These are phyloP conservation scores for Saccharomyces pastorianus DNA, from an alignment of 1,139 yeast genomes.

Conservation along the genomic window DNA sequence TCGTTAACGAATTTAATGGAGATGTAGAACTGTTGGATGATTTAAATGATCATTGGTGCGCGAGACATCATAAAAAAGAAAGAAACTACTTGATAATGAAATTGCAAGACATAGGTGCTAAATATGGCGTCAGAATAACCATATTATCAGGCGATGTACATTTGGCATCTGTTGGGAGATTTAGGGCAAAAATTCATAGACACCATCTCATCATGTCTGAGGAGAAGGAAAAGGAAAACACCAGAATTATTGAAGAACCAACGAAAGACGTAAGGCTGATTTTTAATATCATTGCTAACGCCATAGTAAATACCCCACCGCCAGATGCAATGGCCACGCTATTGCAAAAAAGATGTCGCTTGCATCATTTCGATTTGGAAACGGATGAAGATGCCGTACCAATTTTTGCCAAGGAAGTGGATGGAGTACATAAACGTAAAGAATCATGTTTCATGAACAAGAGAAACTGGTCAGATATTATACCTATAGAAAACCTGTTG, in stretches of 20 bases:
- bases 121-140: slow-evolving; percentile 63
- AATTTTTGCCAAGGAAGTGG: slow-evolving; percentile 54
- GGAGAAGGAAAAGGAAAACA: slow-evolving; percentile 35
- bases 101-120: slow-evolving; percentile 56
- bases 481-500: slow-evolving; percentile 36
- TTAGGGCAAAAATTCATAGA: slow-evolving; percentile 51
- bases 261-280: slow-evolving; percentile 68
- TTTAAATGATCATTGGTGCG: slow-evolving; percentile 94
- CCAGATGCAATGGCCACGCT: slow-evolving; percentile 76
- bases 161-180: slow-evolving; percentile 73
- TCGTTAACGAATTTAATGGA: slow-evolving; percentile 87
- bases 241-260: slow-evolving; percentile 41
- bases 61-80: slow-evolving; percentile 71
- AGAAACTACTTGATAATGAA: slow-evolving; percentile 54
- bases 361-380: slow-evolving; percentile 54
- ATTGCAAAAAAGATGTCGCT: slow-evolving; percentile 53
- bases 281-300: slow-evolving; percentile 78
- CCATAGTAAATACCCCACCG: slow-evolving; percentile 88
- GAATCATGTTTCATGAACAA: slow-evolving; percentile 62
- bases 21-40: slow-evolving; percentile 85
- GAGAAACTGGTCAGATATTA: slow-evolving; percentile 64
- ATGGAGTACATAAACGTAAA: slow-evolving; percentile 42
- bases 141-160: slow-evolving; percentile 92
- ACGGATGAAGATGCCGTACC: slow-evolving; percentile 80
- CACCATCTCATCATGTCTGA: slow-evolving; percentile 33